These are phyloP conservation scores for Haplosporangium sp. DNA, from an alignment of 371 early-diverging fungal species.

Conservation along the genomic window DNA sequence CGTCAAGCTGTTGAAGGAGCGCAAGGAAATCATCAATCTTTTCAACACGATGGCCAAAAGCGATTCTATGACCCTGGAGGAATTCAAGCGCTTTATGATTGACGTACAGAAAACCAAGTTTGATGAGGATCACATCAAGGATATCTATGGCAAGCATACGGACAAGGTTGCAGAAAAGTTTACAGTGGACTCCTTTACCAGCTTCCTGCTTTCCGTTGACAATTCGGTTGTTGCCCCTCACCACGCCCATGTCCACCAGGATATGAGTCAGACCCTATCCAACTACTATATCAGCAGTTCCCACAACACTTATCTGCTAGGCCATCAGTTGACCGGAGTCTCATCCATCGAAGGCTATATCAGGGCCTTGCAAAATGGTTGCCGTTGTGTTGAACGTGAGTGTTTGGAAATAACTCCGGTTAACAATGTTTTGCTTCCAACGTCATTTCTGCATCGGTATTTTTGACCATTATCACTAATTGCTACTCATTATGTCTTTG, in stretches of 20 bases:
- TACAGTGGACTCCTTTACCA: slow-evolving; percentile 53
- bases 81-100: slow-evolving; percentile 54
- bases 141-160: slow-evolving; percentile 42
- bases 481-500: background rate
- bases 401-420: background rate
- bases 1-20: slow-evolving; percentile 56
- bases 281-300: slow-evolving; percentile 84
- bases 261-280: slow-evolving; percentile 67
- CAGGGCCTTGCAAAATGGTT: slow-evolving; percentile 81
- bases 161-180: slow-evolving; percentile 44
- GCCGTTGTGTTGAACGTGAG: slow-evolving; percentile 82
- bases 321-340: slow-evolving; percentile 80
- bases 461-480: slow-evolving; percentile 1
- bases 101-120: slow-evolving; percentile 49
- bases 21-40: slow-evolving; percentile 45
- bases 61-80: slow-evolving; percentile 45
- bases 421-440: too few species aligned
- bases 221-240: slow-evolving; percentile 46
- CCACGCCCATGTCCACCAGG: slow-evolving; percentile 52
- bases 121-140: slow-evolving; percentile 34
- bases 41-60: slow-evolving; percentile 22
- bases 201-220: slow-evolving; percentile 56
- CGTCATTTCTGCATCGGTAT: too few species aligned
- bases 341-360: slow-evolving; percentile 86
- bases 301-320: slow-evolving; percentile 85